Conservation (phyloP, 331 rosid species). For the Acacia pycnantha region DNA sequence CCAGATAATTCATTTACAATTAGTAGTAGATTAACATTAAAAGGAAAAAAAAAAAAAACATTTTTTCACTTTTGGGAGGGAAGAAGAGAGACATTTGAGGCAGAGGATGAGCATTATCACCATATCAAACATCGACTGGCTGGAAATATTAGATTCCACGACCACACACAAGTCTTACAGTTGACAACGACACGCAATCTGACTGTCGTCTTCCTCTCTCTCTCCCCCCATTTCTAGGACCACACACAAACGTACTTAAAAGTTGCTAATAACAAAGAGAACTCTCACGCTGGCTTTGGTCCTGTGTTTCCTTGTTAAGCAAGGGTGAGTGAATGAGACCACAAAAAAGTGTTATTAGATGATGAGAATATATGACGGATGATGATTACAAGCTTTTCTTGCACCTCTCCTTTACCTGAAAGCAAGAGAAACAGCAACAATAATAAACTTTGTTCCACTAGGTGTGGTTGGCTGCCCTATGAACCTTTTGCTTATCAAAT, state of each 20-base stretch:
- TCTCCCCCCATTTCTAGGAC: background rate
- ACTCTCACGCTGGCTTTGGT: background rate
- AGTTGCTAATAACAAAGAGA: background rate
- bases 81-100: background rate
- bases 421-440: background rate
- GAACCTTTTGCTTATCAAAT: too few relatives aligned
- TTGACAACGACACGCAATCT: conserved; percentile 2
- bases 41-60: background rate
- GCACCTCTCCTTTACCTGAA: background rate
- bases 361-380: background rate
- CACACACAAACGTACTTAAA: background rate
- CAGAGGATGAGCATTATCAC: background rate
- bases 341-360: background rate
- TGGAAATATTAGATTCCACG: background rate
- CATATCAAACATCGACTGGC: background rate
- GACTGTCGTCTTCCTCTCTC: background rate
- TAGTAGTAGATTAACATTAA: too few relatives aligned
- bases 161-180: background rate
- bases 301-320: background rate
- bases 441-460: too few relatives aligned
- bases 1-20: background rate
- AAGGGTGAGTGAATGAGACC: background rate
- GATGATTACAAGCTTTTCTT: background rate
- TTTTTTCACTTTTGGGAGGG: background rate
- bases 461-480: too few relatives aligned